Base-by-base conservation (phyloP, 2,329 filamentous ascomycete genomes). In the Simplicillium sp. region DNA sequence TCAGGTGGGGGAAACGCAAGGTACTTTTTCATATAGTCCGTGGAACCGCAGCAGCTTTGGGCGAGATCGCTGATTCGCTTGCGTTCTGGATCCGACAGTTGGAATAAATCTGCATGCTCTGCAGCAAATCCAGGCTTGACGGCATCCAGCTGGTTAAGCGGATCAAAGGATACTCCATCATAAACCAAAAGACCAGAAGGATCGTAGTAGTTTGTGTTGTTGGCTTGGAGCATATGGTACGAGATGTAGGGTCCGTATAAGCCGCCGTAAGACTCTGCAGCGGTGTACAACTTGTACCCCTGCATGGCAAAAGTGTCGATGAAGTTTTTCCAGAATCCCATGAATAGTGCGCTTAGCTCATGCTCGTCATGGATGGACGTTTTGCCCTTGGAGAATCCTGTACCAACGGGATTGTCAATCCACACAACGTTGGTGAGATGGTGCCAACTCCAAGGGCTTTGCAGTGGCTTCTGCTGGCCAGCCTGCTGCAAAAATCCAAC, bases 401-500 rank as follows among this genome's bases (percentile, higher is more conserved):
- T 84, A 18, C 71, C 70, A 8, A 77, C 62, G 3, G 77, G 79
- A 54, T 84, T 80, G 50, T 86, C 84, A 9, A 84, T 70, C 75
- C 79, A 92, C 35, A 92, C 65, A 52, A 88, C 75, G 57, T 88
- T 87, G 38, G 84, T 84, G 31, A 89, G 60, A 39, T 82, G 82
- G 44, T 75, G 75, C 84, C 83, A 89, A 13, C 73, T 73, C 64
- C 81, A 88, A 0, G 73, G 69, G 53, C 87, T 88, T 35, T 66
- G 61, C 0, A 78, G 67, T 0, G 84, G 82, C n/a, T 68, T 67
- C 42, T 69, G 73, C 1, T 82, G 89, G 29, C 85, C 85, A 11
- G 75, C 68, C 54, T 82, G 75, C 81, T 81, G 85, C 4, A 73
- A 43, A 52, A 86, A 64, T 6, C 82, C 84, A 48, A 79, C 71